Conservation (phyloP, 2,329 filamentous ascomycete genomes). For the Aspergillus neoniger region DNA sequence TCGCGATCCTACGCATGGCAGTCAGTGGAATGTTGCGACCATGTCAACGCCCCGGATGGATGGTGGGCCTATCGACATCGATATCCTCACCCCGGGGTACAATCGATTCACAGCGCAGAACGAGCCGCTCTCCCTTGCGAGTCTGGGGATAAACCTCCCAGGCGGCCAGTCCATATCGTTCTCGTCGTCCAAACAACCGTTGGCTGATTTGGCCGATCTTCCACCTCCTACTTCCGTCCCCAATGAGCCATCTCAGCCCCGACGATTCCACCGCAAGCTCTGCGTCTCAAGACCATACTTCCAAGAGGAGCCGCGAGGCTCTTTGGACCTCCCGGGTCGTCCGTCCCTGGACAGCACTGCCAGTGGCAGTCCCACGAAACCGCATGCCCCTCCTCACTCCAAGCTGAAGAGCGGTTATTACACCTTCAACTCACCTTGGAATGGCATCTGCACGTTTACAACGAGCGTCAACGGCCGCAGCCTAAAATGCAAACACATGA, state of each 20-base stretch:
- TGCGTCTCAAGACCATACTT: constrained; percentile 33
- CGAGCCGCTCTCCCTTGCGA: constrained; percentile 38
- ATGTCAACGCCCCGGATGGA: constrained; percentile 50
- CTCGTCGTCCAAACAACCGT: constrained; percentile 9
- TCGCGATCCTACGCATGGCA: constrained; percentile 67
- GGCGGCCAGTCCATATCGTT: constrained; percentile 15
- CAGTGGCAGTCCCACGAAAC: constrained; percentile 18
- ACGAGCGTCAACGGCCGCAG: constrained; percentile 75
- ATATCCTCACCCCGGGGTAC: constrained; percentile 63
- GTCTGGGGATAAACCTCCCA: constrained; percentile 30
- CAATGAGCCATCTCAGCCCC: constrained; percentile 24
- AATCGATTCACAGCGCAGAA: constrained; percentile 54
- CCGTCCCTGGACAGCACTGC: constrained; percentile 19
- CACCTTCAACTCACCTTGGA: constrained; percentile 82
- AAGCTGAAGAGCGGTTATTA: constrained; percentile 56
- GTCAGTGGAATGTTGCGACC: constrained; percentile 74
- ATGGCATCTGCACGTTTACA: constrained; percentile 80
- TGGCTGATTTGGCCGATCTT: constrained; percentile 3
- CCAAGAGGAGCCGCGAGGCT: constrained; percentile 22
- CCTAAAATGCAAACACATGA: constrained; percentile 72
- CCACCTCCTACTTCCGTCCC: constrained; percentile 4
- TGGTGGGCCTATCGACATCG: constrained; percentile 49
- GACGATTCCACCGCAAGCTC: constrained; percentile 36
- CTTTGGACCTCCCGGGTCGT: constrained; percentile 22
- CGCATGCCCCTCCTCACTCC: constrained; percentile 17